Evolutionary conservation across 2,329 filamentous ascomycete species (phyloP), one percentile per base, ranked within the genome.

Genomic region (Alternaria sp.): DNA sequence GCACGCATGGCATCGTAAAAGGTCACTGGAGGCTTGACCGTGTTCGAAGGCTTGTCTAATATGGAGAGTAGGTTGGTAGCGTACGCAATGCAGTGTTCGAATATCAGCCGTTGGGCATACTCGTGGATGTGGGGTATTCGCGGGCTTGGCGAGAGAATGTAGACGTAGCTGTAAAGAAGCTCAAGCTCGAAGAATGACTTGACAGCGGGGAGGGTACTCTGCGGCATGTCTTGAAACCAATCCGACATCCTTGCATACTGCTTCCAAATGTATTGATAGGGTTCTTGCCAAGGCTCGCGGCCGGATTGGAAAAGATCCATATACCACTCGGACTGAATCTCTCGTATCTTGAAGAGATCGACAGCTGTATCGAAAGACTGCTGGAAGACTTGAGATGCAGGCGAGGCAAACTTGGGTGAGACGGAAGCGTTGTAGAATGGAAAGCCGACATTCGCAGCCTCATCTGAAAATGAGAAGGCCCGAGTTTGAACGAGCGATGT

Each of bases 381-480:
- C 14, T 83, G 73, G 72, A 86, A 87, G 10, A 84, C 72, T n/a
- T 80, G 72, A 77, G 84, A 68, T 79, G 83, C 65, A 74, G 84
- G 58, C 73, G 81, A 68, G 73, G 70, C 79, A 78, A 66, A 79
- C 77, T 62, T 80, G 76, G 66, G 79, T 24, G 72, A 72, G 34
- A 76, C 66, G 44, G 72, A 42, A n/a, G 48, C 60, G 29, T 69
- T 70, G 33, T 79, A 75, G 53, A 85, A 84, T 1, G 93, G 92
- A 61, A 93, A 86, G n/a, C 85, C 86, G 29, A 98, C 93, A 65
- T 91, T 89, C 26, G 91, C 86, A 5, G 93, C 90, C 55, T 94
- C 92, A 72, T 98, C 94, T 0, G 92, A 94, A 72, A 98, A 97
- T 0, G 94, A 97, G 75, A 97, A 97, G 0, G 93, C 89, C 33